Base-by-base conservation (phyloP, 2,329 filamentous ascomycete genomes). In the Claviceps sp. region DNA sequence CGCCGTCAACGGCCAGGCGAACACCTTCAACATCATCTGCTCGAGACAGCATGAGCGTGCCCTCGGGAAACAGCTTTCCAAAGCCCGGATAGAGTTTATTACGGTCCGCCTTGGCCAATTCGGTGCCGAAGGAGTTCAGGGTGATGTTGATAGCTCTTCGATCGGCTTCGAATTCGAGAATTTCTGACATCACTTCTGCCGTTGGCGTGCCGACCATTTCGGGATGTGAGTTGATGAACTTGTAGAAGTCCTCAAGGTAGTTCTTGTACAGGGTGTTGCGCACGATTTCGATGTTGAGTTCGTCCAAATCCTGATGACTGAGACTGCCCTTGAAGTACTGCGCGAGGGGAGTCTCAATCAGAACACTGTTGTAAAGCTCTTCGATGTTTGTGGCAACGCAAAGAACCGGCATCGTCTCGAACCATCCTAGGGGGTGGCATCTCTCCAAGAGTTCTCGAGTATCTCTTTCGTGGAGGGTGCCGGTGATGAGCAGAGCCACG, bases 241-340 rank as follows among this genome's bases (percentile, higher is more conserved):
- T 79, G 73, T 97, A 82, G 69, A 98, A 98, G 67, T 97, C 93
- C 68, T 98, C 93, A 7, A 98, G 80, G 67, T 98, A 98, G 75
- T 97, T 97, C 79, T 98, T 98, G 77, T 97, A 98, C 39, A 98
- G 76, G 0, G 90, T 98, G 71, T 98, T 98, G 57, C 94, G 85
- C 54, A 98, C 87, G 68, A 98, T 98, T 73, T 98, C 93, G 62
- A 98, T 98, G 73, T 98, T 98, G 63, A 98, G 77, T 74, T 98
- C 94, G 70, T 98, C 93, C 48, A 98, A 78, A 66, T 98, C 93
- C 68, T 96, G 89, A 69, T 96, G 90, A 71, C 86, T 94, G 55
- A 98, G 77, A 60, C 87, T 95, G 61, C 89, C 89, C 73, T 98
- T 97, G 80, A 98, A 98, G 73, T 95, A 98, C 8, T 89, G 84